Evolutionary conservation across 1,284 basidiomycete genomes (phyloP), one percentile per base, ranked within the genome.

Genomic region (Chalciporus sp.): DNA sequence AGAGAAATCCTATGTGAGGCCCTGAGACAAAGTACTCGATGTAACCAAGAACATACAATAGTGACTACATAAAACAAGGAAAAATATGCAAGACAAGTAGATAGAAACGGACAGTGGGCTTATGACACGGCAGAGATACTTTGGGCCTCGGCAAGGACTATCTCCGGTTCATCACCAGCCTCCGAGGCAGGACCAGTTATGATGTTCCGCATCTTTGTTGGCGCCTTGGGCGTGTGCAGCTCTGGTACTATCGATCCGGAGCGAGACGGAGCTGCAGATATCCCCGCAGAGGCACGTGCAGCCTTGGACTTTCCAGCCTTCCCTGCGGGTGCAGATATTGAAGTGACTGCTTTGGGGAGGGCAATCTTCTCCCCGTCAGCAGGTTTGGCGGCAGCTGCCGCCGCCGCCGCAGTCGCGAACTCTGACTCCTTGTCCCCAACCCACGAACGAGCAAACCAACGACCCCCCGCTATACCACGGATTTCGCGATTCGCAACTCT

Each of bases 401-500:
- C 61, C 16, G 63, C 43, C 55, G 80, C 61, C 14, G 65, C 62
- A 4, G 58, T 59, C 1, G 74, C 79, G 52, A 79, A 84, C 55
- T 86, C 81, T 12, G 86, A 89, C 42, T 88, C 86, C 68, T 88
- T 90, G 55, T 85, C 84, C n/a, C 88, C 89, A 12, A 88, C 85
- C 88, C 88, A 91, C 12, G 85, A 74, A 27, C 79, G 79, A 8
- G 83, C 72, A 61, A 90, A 86, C 89, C 89, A 91, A 27, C 88
- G 80, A 2, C 88, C 88, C 12, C 88, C 88, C 29, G 84, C 89
- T 51, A 91, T 89, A 9, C 88, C 89, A 41, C 86, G 77, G 45
- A 91, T 82, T 67, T 91, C 89, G 47, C 89, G 81, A 53, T 85
- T 78, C 6, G 86, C 88, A 41, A 79, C 67, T 44, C 87, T 79